Conservation (phyloP, 2,329 filamentous ascomycete genomes). For the Cladosporium sp. region DNA sequence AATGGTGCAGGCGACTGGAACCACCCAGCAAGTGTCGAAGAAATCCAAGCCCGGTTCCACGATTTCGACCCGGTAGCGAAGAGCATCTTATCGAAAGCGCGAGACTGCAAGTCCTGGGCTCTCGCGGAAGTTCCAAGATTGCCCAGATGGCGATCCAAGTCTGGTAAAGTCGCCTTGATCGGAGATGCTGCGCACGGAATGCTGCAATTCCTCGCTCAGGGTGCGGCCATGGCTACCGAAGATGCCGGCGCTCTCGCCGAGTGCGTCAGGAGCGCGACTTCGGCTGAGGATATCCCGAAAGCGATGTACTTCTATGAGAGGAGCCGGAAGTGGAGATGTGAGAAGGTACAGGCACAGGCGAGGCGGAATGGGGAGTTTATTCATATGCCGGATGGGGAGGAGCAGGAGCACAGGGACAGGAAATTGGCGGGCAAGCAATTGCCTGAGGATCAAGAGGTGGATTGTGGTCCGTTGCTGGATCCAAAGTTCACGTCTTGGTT, state of each 20-base stretch:
- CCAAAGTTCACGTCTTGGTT: constrained; percentile 5
- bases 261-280: not conserved
- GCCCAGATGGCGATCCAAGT: constrained; percentile 37
- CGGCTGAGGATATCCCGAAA: not conserved
- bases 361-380: constrained; percentile 5
- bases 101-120: constrained; percentile 32
- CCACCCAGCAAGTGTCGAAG: constrained; percentile 3
- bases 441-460: not conserved
- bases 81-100: constrained; percentile 24
- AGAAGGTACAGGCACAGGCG: constrained; percentile 11
- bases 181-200: constrained; percentile 38
- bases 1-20: constrained; percentile 7
- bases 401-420: constrained; percentile 4
- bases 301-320: constrained; percentile 7
- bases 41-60: constrained; percentile 10
- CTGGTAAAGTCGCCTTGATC: constrained; percentile 28
- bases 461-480: constrained; percentile 7
- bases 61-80: constrained; percentile 9
- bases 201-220: constrained; percentile 27
- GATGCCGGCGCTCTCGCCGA: constrained; percentile 9
- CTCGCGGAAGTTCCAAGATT: constrained; percentile 42
- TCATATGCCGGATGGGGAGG: constrained; percentile 7
- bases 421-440: not conserved
- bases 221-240: constrained; percentile 6
- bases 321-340: constrained; percentile 10